Base-by-base conservation (phyloP, 2,329 filamentous ascomycete species). In the Truncatella angustata region DNA sequence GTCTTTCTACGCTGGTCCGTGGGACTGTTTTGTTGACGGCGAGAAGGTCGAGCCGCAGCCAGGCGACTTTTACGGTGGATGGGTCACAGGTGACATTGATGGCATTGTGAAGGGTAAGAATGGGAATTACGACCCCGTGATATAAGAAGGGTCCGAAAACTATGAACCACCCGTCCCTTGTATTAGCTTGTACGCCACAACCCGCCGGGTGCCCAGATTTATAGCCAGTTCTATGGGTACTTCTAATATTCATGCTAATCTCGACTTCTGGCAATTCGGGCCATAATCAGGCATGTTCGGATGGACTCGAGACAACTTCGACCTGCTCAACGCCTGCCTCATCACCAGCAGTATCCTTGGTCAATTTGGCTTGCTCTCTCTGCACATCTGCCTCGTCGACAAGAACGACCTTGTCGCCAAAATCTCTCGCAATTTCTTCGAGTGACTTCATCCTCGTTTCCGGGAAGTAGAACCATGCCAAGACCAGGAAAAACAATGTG, bases 51-150 rank as follows among this genome's bases (percentile, higher is more conserved):
- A 78, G 63, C 70, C 80, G 35, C 81, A 85, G 68, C 80, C 79
- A 14, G 80, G 80, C 6, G 81, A 85, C 58, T 85, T 84, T 57
- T 85, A 85, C 65, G 82, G 83, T 21, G 82, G 82, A 2, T 86
- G 83, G 82, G 78, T 82, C 54, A 85, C 81, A 45, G 77, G 74
- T 54, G 81, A 86, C 52, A 74, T 85, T 54, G 77, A 79, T 57
- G 78, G 80, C 26, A 73, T 76, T 43, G 69, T 75, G 53, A 76
- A 76, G 64, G 73, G 71, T 11, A 63, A 62, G 40, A 65, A 67
- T 50, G 73, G 73, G 4, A 74, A 73, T 39, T 63, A 63, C 42
- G 68, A 75, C 48, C 71, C 70, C 9, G 59, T 67, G 12, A 54
- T 72, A 2, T 67, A 49, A 53, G n/a, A n/a, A n/a, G 1, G 32